These are phyloP conservation scores for Mucor sp. DNA, from an alignment of 371 early-diverging fungal genomes.

Conservation along the genomic window DNA sequence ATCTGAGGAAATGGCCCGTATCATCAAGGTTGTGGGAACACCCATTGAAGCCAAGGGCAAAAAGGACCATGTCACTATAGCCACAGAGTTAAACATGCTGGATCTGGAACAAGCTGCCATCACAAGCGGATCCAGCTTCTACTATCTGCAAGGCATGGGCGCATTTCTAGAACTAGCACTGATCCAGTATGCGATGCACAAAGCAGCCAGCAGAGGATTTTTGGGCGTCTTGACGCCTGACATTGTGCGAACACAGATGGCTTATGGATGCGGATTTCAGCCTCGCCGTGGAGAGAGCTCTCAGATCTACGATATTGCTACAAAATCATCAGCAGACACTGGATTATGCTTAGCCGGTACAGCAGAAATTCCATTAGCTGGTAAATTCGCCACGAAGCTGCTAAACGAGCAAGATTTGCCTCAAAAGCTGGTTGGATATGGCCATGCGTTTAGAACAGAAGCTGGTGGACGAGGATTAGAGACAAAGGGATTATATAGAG, in stretches of 20 bases:
- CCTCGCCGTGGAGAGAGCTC: slow-evolving; percentile 76
- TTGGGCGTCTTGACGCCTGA: slow-evolving; percentile 84
- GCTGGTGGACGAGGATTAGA: slow-evolving; percentile 84
- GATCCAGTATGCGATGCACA: slow-evolving; percentile 83
- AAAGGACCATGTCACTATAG: slow-evolving; percentile 73
- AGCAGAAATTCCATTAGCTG: slow-evolving; percentile 92
- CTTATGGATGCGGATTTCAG: slow-evolving; percentile 91
- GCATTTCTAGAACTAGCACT: slow-evolving; percentile 87
- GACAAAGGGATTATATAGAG: slow-evolving; percentile 88
- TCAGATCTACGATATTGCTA: slow-evolving; percentile 79
- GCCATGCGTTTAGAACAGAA: slow-evolving; percentile 89
- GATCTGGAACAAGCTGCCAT: slow-evolving; percentile 86
- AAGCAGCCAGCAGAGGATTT: slow-evolving; percentile 75
- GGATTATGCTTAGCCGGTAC: slow-evolving; percentile 83
- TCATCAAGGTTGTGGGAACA: slow-evolving; percentile 52
- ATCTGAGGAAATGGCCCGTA: slow-evolving; percentile 58
- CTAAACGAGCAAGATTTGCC: slow-evolving; percentile 67
- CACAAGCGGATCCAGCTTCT: slow-evolving; percentile 86
- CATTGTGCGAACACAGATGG: slow-evolving; percentile 76
- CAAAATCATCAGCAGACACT: slow-evolving; percentile 25
- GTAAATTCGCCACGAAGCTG: slow-evolving; percentile 71
- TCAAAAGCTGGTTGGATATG: slow-evolving; percentile 73
- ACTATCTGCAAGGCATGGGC: slow-evolving; percentile 83
- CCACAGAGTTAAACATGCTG: slow-evolving; percentile 64
- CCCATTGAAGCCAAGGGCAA: slow-evolving; percentile 31